phyloP scores from a whole-genome alignment of 306 rosid species.

The Gastrolobium bilobum region DNA sequence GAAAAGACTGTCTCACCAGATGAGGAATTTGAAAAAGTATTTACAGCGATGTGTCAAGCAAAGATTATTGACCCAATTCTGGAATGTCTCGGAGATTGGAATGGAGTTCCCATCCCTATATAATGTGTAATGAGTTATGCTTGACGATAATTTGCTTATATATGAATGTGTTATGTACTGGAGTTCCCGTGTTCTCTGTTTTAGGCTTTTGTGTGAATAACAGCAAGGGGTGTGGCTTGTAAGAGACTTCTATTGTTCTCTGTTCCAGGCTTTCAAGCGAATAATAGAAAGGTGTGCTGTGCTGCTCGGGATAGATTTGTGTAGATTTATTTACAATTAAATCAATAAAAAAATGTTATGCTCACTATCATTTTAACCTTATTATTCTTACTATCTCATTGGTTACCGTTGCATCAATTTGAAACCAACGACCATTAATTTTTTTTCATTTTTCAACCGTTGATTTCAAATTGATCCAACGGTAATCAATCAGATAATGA shows the following conservation, averaged over 20 bases:
- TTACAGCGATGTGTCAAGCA: conserved; percentile 56
- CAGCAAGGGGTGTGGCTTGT: neutral
- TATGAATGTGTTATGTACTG: neutral
- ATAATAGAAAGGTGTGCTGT: no score
- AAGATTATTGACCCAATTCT: conserved; percentile 61
- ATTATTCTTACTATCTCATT: no score
- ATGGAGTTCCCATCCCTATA: conserved; percentile 50
- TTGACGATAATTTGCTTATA: neutral
- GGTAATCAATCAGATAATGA: no score
- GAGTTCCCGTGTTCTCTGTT: neutral
- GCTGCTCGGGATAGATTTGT: neutral
- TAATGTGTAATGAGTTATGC: conserved; percentile 4
- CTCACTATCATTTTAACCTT: no score
- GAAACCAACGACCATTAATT: no score
- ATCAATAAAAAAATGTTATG: no score
- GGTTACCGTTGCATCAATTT: no score
- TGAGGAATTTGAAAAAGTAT: conserved; percentile 69
- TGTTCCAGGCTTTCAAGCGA: no score
- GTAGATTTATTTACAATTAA: neutral
- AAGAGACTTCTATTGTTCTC: no score
- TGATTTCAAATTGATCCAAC: no score
- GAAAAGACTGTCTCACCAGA: conserved; percentile 63
- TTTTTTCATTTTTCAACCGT: no score
- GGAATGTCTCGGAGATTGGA: conserved; percentile 58
- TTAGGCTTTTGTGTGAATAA: conserved; percentile 31